phyloP scores from a whole-genome alignment of 768 basidiomycete genomes.

The Lactarius vividus region DNA sequence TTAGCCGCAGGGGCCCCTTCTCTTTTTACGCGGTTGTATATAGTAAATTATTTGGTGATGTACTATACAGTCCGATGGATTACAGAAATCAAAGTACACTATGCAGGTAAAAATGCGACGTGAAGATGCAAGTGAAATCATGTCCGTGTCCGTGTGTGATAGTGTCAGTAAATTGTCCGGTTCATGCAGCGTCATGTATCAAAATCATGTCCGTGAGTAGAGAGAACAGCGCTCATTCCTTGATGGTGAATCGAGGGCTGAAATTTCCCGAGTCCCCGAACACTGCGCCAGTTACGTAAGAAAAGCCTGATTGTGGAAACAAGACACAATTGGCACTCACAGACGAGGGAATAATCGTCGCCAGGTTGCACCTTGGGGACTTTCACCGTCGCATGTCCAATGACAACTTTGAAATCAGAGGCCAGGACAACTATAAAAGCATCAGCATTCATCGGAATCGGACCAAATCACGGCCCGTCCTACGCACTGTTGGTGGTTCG shows the following conservation, averaged over 20 bases:
- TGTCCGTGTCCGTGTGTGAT: background rate
- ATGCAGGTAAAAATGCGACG: background rate
- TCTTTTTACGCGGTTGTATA: background rate
- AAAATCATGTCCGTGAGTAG: background rate
- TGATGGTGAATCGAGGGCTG: slow-evolving; percentile 34
- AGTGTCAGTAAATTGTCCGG: background rate
- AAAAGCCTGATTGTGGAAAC: background rate
- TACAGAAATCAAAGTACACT: background rate
- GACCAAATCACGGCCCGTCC: background rate
- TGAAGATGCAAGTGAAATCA: background rate
- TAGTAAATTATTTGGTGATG: background rate
- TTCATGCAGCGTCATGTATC: background rate
- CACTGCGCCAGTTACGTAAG: slow-evolving; percentile 28
- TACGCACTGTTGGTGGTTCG: background rate
- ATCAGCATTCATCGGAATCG: background rate
- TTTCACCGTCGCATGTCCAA: slow-evolving; percentile 14
- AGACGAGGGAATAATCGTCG: slow-evolving; percentile 11
- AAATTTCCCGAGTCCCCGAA: slow-evolving; percentile 37
- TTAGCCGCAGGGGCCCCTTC: background rate
- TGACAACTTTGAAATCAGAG: slow-evolving; percentile 4
- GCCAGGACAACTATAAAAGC: background rate
- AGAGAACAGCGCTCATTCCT: background rate
- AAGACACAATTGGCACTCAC: slow-evolving; percentile 5
- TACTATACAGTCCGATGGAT: background rate
- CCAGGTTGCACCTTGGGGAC: slow-evolving; percentile 11